phyloP scores from a whole-genome alignment of 1,284 basidiomycete genomes.

The Inonotus hispidus region DNA sequence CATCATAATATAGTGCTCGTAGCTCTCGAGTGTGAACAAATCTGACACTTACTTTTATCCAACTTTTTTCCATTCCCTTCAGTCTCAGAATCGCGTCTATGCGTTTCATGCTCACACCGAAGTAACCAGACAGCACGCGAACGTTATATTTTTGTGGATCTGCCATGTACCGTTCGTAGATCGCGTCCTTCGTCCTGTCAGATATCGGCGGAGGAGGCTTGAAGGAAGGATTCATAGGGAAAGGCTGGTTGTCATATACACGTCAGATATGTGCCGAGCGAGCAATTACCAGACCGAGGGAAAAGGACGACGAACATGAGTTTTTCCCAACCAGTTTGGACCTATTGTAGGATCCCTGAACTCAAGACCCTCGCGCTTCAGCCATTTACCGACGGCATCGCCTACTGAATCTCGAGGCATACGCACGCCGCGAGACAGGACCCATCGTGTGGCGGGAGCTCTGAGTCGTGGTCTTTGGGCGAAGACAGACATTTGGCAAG shows the following conservation, averaged over 20 bases:
- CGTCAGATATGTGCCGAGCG: conserved; percentile 18
- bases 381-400: conserved; percentile 12
- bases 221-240: conserved; percentile 78
- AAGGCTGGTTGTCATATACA: conserved; percentile 46
- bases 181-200: conserved; percentile 45
- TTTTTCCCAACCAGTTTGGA: conserved; percentile 17
- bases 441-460: neutral
- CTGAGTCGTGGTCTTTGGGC: conserved; percentile 11
- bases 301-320: conserved; percentile 3
- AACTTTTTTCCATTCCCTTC: conserved; percentile 68
- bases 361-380: conserved; percentile 8
- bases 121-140: conserved; percentile 52
- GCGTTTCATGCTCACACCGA: conserved; percentile 66
- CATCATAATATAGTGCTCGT: conserved; percentile 43
- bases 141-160: conserved; percentile 54
- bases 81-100: conserved; percentile 75
- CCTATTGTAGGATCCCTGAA: conserved; percentile 5
- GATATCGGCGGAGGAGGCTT: conserved; percentile 71
- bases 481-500: conserved; percentile 10
- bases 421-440: conserved; percentile 11
- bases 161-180: conserved; percentile 52
- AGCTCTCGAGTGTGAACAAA: conserved; percentile 18
- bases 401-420: neutral
- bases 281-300: neutral
- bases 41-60: conserved; percentile 56